Evolutionary conservation across 2,329 filamentous ascomycete genomes (phyloP), one percentile per base, ranked within the genome.

Genomic region (Aureobasidium pullulans): DNA sequence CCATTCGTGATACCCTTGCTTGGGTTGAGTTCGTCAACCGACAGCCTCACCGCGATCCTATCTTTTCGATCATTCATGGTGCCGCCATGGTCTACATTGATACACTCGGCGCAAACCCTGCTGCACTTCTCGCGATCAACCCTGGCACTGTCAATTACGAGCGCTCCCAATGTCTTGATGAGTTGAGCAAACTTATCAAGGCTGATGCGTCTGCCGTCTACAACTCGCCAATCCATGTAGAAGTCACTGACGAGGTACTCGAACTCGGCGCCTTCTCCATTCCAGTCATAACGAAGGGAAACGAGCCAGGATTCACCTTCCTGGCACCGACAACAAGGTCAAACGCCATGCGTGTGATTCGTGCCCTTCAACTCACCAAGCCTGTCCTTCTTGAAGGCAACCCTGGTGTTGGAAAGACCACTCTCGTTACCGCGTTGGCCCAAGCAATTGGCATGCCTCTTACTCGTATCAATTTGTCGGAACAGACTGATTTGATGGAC

Each of bases 371-470:
- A 68, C 84, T 96, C 58, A 81, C 84, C 56, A 96, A 96, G 70
- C 93, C 94, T 2, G 93, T 99, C 57, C 80, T 99, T 6, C 82
- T 99, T 2, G 94, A 99, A 76, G 94, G 95, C 37, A 96, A 89
- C 66, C 94, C 94, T n/a, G 94, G 94, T 70, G 94, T 99, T 23
- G 94, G 94, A 59, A 99, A 99, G 77, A 99, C 94, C 0, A 96
- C 93, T 1, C 80, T 99, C 13, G 85, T 99, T 23, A 87, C 88
- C 47, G 92, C 94, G 0, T 78, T 99, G 47, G 89, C 95, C 1
- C 82, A 83, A 65, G 85, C 87, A 4, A 88, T 90, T 64, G 90
- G 92, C 5, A 87, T 87, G 62, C 87, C 89, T 7, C 76, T 99
- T 63, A 96, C 91, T 0, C 84, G 94, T 66, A 96, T 99, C 74